phyloP scores from a whole-genome alignment of 2,329 filamentous ascomycete species.

The Aphanocladium album region DNA sequence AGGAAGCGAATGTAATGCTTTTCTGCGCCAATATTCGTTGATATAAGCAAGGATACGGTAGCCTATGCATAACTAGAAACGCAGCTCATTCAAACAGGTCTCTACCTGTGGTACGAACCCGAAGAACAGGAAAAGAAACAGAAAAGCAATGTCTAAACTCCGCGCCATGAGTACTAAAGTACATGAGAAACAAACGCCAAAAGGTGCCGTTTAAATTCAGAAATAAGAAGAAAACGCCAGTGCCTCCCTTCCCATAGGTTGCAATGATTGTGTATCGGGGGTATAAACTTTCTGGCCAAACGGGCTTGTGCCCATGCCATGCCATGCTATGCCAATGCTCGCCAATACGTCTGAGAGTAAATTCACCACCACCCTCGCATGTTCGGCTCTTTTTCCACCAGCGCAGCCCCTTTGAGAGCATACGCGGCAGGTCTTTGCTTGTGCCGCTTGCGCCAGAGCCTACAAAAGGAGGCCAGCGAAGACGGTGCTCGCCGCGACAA shows the following conservation, averaged over 20 bases:
- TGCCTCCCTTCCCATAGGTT: neutral
- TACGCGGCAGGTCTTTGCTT: neutral
- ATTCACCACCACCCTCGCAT: neutral
- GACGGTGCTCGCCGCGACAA: constrained; percentile 3
- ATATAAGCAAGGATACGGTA: neutral
- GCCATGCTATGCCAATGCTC: constrained; percentile 1
- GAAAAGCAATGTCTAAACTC: constrained; percentile 2
- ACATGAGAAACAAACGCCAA: neutral
- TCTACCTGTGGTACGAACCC: neutral
- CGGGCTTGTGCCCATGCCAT: neutral
- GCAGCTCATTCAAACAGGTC: neutral
- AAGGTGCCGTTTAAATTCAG: neutral
- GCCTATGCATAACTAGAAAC: neutral
- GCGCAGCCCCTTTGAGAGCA: neutral
- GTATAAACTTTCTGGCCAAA: constrained; percentile 1
- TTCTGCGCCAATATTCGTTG: neutral
- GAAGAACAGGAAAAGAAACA: no score
- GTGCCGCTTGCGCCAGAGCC: neutral
- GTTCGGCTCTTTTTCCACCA: neutral
- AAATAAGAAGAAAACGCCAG: neutral
- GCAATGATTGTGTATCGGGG: constrained; percentile 1
- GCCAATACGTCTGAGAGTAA: neutral
- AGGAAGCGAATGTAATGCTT: neutral
- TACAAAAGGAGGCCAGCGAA: constrained; percentile 8
- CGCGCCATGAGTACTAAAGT: neutral